phyloP scores from a whole-genome alignment of 2,329 filamentous ascomycete species.

The Cephalotrichum gorgonifer region DNA sequence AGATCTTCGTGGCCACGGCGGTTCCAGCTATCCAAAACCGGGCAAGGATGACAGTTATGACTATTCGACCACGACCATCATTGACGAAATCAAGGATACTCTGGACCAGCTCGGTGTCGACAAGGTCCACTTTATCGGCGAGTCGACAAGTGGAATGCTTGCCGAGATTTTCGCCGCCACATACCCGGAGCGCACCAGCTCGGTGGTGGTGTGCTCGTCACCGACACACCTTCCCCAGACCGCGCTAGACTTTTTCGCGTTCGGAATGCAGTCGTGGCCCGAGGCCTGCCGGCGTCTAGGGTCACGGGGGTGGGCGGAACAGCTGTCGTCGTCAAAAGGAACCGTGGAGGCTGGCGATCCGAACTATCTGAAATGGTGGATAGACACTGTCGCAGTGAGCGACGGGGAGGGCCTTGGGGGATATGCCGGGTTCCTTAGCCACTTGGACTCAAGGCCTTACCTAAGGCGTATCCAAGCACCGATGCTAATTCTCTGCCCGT shows the following conservation, averaged over 20 bases:
- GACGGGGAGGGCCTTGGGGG: background rate
- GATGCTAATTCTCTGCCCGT: background rate
- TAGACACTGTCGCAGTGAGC: background rate
- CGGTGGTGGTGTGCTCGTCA: background rate
- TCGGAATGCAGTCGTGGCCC: background rate
- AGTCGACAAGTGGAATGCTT: background rate
- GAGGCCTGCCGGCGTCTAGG: background rate
- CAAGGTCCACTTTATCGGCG: background rate
- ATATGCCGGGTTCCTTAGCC: background rate
- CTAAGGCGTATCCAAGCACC: background rate
- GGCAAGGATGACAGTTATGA: background rate
- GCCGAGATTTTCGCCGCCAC: background rate
- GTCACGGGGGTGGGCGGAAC: background rate
- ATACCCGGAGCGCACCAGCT: background rate
- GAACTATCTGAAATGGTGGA: background rate
- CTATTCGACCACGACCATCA: background rate
- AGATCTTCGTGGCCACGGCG: background rate
- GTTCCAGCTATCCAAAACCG: background rate
- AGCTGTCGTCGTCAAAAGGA: background rate
- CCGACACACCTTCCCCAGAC: background rate
- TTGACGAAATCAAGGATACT: background rate
- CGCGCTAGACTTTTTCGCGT: background rate
- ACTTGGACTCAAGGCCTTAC: background rate
- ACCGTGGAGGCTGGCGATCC: background rate
- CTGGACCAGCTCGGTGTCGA: background rate